A percentile compares a stretch with the other conserved stretches of the same genome.
These are phyloP conservation scores for Geranium incanum DNA, from an alignment of 441 rosid species.

Conservation along the genomic window DNA sequence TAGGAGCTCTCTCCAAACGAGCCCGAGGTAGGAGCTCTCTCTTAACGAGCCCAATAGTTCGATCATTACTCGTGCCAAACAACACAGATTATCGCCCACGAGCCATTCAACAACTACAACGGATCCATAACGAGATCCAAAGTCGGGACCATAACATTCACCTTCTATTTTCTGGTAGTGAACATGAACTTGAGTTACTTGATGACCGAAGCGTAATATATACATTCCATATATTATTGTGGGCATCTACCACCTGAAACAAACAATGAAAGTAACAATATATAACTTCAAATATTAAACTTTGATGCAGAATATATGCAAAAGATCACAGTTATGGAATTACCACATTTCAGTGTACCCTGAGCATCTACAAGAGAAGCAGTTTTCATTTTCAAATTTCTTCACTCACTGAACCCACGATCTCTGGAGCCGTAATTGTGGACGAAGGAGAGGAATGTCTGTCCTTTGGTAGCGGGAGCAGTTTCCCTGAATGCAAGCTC, in stretches of 20 bases:
- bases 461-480: conserved; percentile 27
- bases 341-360: not conserved
- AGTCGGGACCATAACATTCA: not conserved
- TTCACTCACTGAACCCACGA: conserved; percentile 26
- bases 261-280: not conserved
- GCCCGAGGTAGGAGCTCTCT: no score
- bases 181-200: not conserved
- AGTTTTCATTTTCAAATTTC: conserved; percentile 32
- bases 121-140: no score
- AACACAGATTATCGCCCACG: no score
- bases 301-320: not conserved
- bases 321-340: not conserved
- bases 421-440: conserved; percentile 8
- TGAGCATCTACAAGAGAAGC: not conserved
- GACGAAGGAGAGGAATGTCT: conserved; percentile 15
- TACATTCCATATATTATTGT: not conserved
- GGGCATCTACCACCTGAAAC: not conserved
- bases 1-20: no score
- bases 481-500: conserved; percentile 45
- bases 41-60: no score
- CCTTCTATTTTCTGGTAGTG: not conserved
- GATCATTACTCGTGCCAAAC: no score
- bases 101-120: no score
- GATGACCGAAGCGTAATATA: not conserved
- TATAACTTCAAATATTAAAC: not conserved